A percentile compares a stretch with the other conserved stretches of the same genome.
phyloP scores from a whole-genome alignment of 2,329 filamentous ascomycete genomes.

The Beauveria bassiana region DNA sequence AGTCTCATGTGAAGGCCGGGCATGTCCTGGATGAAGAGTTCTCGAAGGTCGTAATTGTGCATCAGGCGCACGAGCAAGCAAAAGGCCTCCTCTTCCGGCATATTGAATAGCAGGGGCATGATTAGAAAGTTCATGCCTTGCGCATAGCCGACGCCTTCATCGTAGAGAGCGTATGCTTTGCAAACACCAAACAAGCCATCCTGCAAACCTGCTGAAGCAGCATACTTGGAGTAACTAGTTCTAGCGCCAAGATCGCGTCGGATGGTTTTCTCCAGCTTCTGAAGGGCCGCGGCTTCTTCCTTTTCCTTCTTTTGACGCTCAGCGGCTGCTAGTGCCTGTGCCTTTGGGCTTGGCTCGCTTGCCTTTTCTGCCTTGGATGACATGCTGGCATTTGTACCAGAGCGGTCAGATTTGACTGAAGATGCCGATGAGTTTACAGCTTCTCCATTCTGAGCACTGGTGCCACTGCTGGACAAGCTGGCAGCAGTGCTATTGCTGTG shows the following conservation, averaged over 20 bases:
- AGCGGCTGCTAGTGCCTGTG: slow-evolving; percentile 53
- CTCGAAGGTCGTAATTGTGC: slow-evolving; percentile 90
- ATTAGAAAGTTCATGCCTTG: slow-evolving; percentile 99
- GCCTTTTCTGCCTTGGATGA: slow-evolving; percentile 55
- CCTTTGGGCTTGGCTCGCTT: slow-evolving; percentile 55
- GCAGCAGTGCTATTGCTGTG: slow-evolving; percentile 46
- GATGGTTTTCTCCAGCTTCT: slow-evolving; percentile 86
- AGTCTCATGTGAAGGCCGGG: slow-evolving; percentile 86
- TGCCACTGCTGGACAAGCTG: slow-evolving; percentile 46
- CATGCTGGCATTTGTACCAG: slow-evolving; percentile 48
- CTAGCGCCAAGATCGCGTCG: slow-evolving; percentile 83
- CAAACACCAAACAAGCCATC: slow-evolving; percentile 92
- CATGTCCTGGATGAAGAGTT: slow-evolving; percentile 95
- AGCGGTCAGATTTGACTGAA: slow-evolving; percentile 73
- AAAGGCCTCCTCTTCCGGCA: slow-evolving; percentile 96
- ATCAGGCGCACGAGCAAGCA: slow-evolving; percentile 87
- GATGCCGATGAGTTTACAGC: slow-evolving; percentile 71
- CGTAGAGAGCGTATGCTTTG: slow-evolving; percentile 94
- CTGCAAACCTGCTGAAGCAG: slow-evolving; percentile 82
- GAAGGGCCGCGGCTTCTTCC: slow-evolving; percentile 64
- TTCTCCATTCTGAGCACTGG: slow-evolving; percentile 53
- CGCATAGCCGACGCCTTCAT: slow-evolving; percentile 90
- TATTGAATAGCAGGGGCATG: slow-evolving; percentile 95
- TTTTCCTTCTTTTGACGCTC: slow-evolving; percentile 73
- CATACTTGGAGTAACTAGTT: slow-evolving; percentile 95